Evolutionary conservation across 148 eudicot species (phyloP), one percentile per base, ranked within the genome.

Genomic region (Silene uniflora): DNA sequence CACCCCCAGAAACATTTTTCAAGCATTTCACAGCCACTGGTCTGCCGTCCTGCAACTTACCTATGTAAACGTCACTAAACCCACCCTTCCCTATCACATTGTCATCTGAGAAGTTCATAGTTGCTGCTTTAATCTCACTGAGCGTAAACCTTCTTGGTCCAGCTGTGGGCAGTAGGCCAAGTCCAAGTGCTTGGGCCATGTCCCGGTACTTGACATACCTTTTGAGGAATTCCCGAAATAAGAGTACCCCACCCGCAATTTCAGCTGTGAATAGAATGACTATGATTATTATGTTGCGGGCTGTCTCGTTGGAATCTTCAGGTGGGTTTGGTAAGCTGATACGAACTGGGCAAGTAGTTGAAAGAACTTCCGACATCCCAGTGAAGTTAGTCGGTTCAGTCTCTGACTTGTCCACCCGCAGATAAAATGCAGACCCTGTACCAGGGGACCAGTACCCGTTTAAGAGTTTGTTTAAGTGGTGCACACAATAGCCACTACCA

Each of bases 141-240:
- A 81, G 84, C 54, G 83, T 82, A 71, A 89, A 93, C 78, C 91
- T 73, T 80, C 81, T 93, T 7, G 98, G 96, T 21, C 98, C 93
- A 17, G 90, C 89, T 0, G 87, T 79, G 2, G 96, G 91, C 69
- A 93, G 52, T 27, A 88, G 83, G 75, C 89, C 96, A 32, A 91
- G 90, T 82, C 93, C 93, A 10, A 91, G 89, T 21, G 98, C 91
- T 72, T 80, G 88, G 1, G 93, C 96, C 98, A 93, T 93, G 58
- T 93, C 98, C 73, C 93, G 73, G 35, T 93, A 93, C 88, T 91
- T 91, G n/a, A 87, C 87, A 65, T 91, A 91, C 87, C 89, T 91
- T 79, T 84, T 93, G 7, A 89, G 73, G 68, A 93, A 91, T 27
- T 89, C 86, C 93, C 93, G 82, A 73, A 93, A 87, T 81, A 91